phyloP scores from a whole-genome alignment of 2,329 filamentous ascomycete species.

The Phyllosticta ampelicida region DNA sequence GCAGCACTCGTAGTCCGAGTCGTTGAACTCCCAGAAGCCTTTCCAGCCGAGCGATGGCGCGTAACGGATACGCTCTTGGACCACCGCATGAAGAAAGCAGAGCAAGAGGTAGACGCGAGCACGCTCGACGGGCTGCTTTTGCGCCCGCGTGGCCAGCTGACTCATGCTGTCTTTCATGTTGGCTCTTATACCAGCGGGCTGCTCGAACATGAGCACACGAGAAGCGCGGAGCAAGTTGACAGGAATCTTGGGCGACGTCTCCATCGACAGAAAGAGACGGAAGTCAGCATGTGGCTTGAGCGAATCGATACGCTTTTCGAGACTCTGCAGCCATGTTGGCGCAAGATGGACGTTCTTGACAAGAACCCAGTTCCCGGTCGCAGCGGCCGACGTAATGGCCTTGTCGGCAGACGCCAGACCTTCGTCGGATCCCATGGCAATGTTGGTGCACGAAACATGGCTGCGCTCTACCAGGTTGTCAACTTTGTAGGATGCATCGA shows the following conservation, averaged over 20 bases:
- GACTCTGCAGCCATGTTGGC: constrained; percentile 88
- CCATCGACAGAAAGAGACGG: constrained; percentile 95
- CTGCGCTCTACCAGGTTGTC: constrained; percentile 83
- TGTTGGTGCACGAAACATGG: constrained; percentile 79
- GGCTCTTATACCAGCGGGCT: constrained; percentile 87
- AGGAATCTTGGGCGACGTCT: constrained; percentile 90
- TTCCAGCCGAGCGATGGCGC: constrained; percentile 94
- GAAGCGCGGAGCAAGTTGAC: constrained; percentile 91
- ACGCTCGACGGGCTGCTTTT: constrained; percentile 81
- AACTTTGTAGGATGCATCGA: constrained; percentile 98
- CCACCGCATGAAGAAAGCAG: constrained; percentile 88
- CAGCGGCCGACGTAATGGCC: constrained; percentile 83
- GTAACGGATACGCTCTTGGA: constrained; percentile 90
- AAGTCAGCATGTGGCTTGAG: constrained; percentile 91
- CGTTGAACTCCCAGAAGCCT: constrained; percentile 99
- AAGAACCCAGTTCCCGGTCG: constrained; percentile 88
- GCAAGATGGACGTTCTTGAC: constrained; percentile 98
- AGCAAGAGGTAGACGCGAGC: constrained; percentile 80
- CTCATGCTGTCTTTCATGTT: constrained; percentile 98
- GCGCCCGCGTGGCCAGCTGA: constrained; percentile 63
- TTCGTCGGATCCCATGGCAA: constrained; percentile 98
- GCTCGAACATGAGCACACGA: constrained; percentile 93
- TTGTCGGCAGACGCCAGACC: constrained; percentile 87
- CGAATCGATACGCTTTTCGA: constrained; percentile 93
- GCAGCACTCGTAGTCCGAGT: constrained; percentile 97